phyloP scores from a whole-genome alignment of 768 basidiomycete genomes.

The Boletus rex-veris region DNA sequence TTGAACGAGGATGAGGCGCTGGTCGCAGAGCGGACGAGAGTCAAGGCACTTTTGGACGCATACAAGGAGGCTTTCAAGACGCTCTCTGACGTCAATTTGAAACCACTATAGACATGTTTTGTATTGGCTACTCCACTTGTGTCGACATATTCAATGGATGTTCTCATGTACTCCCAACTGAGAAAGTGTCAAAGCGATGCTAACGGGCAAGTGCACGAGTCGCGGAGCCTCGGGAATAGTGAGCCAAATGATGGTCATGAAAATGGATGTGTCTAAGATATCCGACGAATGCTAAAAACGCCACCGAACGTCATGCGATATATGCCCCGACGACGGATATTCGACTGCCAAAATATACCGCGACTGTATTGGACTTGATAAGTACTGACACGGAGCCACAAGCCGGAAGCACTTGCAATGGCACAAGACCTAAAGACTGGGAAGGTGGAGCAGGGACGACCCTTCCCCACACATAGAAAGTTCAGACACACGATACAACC shows the following conservation, averaged over 20 bases:
- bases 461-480: background rate
- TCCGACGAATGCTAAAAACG: background rate
- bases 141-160: background rate
- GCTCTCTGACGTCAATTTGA: constrained; percentile 77
- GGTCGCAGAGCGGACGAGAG: constrained; percentile 87
- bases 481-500: constrained; percentile 10
- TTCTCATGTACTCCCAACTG: background rate
- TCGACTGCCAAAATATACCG: constrained; percentile 14
- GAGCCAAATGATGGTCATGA: background rate
- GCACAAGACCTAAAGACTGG: constrained; percentile 10
- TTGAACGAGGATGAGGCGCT: constrained; percentile 94
- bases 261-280: constrained; percentile 7
- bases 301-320: background rate
- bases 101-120: constrained; percentile 44
- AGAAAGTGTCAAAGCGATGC: background rate
- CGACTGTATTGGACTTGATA: constrained; percentile 24
- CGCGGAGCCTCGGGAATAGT: background rate
- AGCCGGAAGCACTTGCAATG: constrained; percentile 17
- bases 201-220: too few species aligned
- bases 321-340: constrained; percentile 5
- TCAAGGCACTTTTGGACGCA: constrained; percentile 92
- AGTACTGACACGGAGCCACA: constrained; percentile 17
- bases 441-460: too few species aligned
- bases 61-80: constrained; percentile 94
- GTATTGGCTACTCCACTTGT: background rate